Percentiles rank a stretch among this genome's conserved stretches.
Conservation (phyloP, 345 rosid species). For the Acer negundo region DNA sequence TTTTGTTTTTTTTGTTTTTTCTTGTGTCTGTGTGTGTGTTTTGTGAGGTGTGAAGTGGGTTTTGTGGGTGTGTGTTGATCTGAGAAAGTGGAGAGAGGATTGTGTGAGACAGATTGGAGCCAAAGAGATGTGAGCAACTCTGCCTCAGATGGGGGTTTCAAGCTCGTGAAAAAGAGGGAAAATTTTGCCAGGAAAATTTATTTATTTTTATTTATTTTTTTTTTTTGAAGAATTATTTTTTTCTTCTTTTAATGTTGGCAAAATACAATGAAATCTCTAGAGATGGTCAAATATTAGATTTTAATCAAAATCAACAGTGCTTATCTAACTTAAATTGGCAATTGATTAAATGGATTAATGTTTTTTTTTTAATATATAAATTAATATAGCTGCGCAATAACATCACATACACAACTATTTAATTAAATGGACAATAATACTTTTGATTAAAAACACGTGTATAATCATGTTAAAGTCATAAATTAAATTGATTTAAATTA, state of each 20-base stretch:
- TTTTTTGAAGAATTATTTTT: too few relatives aligned
- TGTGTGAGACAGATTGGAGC: not conserved
- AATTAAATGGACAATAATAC: too few relatives aligned
- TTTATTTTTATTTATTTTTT: too few relatives aligned
- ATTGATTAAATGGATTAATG: too few relatives aligned
- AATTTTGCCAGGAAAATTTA: not conserved
- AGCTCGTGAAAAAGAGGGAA: slow-evolving; percentile 19
- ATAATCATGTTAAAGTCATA: too few relatives aligned
- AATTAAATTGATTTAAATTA: too few relatives aligned
- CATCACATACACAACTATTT: too few relatives aligned
- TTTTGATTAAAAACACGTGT: too few relatives aligned
- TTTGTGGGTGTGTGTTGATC: not conserved
- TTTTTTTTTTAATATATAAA: too few relatives aligned
- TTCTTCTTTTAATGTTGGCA: not conserved
- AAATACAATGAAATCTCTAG: not conserved
- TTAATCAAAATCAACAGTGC: not conserved
- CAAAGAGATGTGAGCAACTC: not conserved
- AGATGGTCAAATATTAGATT: not conserved
- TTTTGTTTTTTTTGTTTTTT: too few relatives aligned
- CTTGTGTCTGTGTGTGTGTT: not conserved
- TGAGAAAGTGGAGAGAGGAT: not conserved
- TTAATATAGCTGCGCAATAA: too few relatives aligned
- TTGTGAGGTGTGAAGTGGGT: not conserved
- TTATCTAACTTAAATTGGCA: not conserved
- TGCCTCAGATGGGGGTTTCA: not conserved